Evolutionary conservation across 768 basidiomycete species (phyloP), one percentile per base, ranked within the genome.

Genomic region (Suillus tomentosus): DNA sequence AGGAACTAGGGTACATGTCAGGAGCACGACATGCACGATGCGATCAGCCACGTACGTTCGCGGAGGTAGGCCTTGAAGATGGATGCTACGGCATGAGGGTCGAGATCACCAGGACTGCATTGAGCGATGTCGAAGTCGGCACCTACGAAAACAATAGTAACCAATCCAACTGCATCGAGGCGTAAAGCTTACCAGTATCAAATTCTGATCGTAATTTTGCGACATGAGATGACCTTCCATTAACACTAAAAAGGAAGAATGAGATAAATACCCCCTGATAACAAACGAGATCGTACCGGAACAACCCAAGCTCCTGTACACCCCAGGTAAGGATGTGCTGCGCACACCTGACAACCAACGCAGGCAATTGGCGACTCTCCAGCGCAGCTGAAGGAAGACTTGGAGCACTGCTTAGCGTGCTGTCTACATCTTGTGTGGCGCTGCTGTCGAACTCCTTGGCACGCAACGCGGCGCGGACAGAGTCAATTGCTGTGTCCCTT

Each of bases 21-120:
- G 15, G 48, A 39, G 47, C n/a, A 8, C 57, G 56, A 19, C 5
- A 62, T 63, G 50, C 56, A 17, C 24, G 40, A 65, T 15, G 37
- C 61, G 58, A 55, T 34, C 34, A 70, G 58, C 10, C 53, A 83
- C 95, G 80, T 77, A 96, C 95, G 79, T 84, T 97, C 95, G 63
- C 96, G 90, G 50, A 98, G 80, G 74, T 88, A 98, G 1, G 93
- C 90, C 76, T 96, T 97, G 79, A 96, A 97, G 37, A 96, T 80
- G 31, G 93, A 92, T 22, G 95, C 89, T 8, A 98, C 95, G 1
- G 94, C 93, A 74, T 98, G 95, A 55, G 96, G 96, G 72, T 98
- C 96, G 42, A 98, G 78, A 71, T 98, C 95, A 9, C 91, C 87
- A 31, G 94, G 95, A 58, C 84, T 84, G 66, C 88, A 91, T 66